These are phyloP conservation scores for Scutellaria minor DNA, from an alignment of 257 asterid species.

Conservation along the genomic window DNA sequence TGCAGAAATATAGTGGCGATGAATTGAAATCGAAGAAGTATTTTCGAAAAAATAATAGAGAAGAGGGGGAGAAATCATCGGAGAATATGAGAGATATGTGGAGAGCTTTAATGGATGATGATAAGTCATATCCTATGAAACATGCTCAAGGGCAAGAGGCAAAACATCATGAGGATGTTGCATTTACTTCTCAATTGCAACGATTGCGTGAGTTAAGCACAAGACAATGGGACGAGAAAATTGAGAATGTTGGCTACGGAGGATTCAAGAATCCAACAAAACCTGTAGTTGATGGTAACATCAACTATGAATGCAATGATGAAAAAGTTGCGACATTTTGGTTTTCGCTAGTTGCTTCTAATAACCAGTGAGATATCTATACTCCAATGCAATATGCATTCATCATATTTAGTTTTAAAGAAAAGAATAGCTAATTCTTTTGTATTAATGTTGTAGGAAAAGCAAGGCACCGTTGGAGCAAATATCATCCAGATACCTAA, in stretches of 20 bases:
- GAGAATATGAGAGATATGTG: background rate
- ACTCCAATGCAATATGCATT: background rate
- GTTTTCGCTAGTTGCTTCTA: conserved; percentile 33
- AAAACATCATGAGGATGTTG: too few species aligned
- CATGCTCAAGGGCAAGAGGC: background rate
- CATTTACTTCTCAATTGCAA: background rate
- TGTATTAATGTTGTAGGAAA: conserved; percentile 18
- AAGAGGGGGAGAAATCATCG: too few species aligned
- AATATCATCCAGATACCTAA: conserved; percentile 18
- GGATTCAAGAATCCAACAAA: too few species aligned
- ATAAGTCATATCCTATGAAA: background rate
- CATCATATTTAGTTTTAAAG: background rate
- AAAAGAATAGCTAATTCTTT: background rate
- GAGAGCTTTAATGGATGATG: background rate
- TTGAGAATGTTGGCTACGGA: too few species aligned
- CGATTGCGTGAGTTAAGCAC: too few species aligned
- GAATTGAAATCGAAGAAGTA: background rate
- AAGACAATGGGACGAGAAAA: too few species aligned
- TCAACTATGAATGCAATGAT: background rate
- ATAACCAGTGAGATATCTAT: conserved; percentile 20
- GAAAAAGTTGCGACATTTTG: background rate
- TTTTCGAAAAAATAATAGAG: background rate
- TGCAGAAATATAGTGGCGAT: background rate
- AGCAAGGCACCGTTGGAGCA: conserved; percentile 22
- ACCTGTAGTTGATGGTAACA: too few species aligned